Percentiles rank a stretch among this genome's conserved stretches.
Conservation (phyloP, 2,329 filamentous ascomycete species). For the Neonectria faginata region DNA sequence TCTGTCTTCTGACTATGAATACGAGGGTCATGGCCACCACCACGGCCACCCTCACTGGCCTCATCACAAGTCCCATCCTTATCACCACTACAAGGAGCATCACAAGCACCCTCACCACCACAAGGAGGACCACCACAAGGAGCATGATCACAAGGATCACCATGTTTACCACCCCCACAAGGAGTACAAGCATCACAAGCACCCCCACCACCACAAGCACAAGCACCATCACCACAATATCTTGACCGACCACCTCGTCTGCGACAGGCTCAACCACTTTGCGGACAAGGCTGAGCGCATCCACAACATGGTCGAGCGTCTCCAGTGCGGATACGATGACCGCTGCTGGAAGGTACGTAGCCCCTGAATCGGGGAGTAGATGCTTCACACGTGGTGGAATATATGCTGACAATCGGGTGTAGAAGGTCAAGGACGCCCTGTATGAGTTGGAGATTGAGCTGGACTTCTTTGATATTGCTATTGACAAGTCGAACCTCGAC, state of each 20-base stretch:
- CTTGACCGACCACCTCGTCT: conserved; percentile 40
- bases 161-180: background rate
- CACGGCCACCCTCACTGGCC: conserved; percentile 19
- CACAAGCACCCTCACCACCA: conserved; percentile 2
- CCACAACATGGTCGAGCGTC: conserved; percentile 34
- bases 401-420: conserved; percentile 23
- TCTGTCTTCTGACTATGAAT: conserved; percentile 1
- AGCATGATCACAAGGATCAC: conserved; percentile 11
- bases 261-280: conserved; percentile 40
- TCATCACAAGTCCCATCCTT: conserved; percentile 19
- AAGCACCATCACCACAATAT: conserved; percentile 16
- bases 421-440: conserved; percentile 40
- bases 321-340: conserved; percentile 36
- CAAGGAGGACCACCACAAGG: conserved; percentile 6
- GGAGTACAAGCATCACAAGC: conserved; percentile 7
- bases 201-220: conserved; percentile 5
- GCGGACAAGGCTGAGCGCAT: conserved; percentile 42
- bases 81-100: conserved; percentile 28
- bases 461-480: conserved; percentile 43
- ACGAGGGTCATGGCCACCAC: conserved; percentile 4
- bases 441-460: conserved; percentile 46
- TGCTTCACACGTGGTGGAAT: background rate
- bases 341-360: conserved; percentile 42
- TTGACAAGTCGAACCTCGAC: conserved; percentile 44
- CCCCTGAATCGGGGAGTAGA: background rate